Evolutionary conservation across 1,284 basidiomycete species (phyloP).

Genomic region (Erythrobasidium hasegawianum): DNA sequence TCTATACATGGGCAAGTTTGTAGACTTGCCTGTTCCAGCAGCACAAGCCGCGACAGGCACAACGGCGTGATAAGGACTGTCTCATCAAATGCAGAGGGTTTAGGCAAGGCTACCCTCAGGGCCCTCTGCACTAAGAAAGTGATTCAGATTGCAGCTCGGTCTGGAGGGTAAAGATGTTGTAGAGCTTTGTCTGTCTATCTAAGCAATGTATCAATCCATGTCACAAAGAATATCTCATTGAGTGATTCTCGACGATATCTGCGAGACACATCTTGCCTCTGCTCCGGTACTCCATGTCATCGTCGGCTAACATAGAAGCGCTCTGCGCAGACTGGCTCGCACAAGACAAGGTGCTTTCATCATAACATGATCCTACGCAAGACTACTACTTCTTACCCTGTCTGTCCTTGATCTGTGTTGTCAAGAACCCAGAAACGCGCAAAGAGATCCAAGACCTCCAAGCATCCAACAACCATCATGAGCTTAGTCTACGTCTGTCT

Average conservation of each 20-base stretch:
- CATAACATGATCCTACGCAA: background rate
- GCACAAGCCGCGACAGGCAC: background rate
- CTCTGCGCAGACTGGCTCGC: slow-evolving; percentile 18
- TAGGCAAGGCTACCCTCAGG: no score
- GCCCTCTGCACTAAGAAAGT: no score
- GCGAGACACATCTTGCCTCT: background rate
- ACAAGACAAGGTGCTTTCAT: slow-evolving; percentile 21
- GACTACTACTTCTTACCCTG: no score
- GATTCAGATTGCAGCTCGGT: no score
- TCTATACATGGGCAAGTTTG: slow-evolving; percentile 14
- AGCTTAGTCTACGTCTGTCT: slow-evolving; percentile 60
- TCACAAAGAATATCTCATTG: background rate
- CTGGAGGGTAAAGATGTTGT: no score
- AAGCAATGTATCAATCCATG: no score
- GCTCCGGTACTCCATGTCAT: background rate
- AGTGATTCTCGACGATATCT: no score
- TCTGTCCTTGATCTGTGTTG: no score
- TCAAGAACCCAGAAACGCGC: slow-evolving; percentile 20
- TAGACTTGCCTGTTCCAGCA: slow-evolving; percentile 1
- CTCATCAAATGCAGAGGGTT: background rate
- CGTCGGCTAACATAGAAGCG: background rate
- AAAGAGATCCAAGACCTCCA: slow-evolving; percentile 20
- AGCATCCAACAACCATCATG: background rate
- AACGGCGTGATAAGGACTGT: background rate
- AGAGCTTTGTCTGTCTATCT: no score